Evolutionary conservation across 2,329 filamentous ascomycete genomes (phyloP), one percentile per base, ranked within the genome.

Genomic region (Hysterium pulicare): DNA sequence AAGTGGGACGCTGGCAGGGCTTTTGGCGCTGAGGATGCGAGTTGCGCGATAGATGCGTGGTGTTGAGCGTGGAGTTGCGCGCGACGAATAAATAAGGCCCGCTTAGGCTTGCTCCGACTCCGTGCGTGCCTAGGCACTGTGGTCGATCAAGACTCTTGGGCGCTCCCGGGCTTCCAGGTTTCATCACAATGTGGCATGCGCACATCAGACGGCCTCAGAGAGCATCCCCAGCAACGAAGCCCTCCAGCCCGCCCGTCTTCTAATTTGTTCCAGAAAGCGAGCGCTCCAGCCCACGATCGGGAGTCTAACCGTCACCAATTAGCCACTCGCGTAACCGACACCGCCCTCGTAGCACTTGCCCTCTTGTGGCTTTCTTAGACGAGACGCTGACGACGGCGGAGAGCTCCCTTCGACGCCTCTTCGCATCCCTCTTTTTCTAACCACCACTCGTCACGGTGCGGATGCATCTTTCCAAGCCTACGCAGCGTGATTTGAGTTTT

Each of bases 171-270:
- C 41, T 41, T 37, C 53, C 47, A 55, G 46, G 50, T 54, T 54
- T 38, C 50, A 55, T 63, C 45, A 46, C 44, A 41, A 49, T 51
- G 53, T 58, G 51, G 46, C 53, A 59, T 62, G 43, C 39, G 48
- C 47, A 36, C 51, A 35, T 36, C 45, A 22, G 16, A 5, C 4
- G 16, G 7, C 20, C 21, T 15, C 22, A 6, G 17, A 11, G 3
- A n/a, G 3, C 30, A n/a, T 17, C 10, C 13, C 22, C 35, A 9
- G 26, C n/a, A n/a, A 13, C 4, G 33, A 22, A 34, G 35, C 17
- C 9, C 8, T 41, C n/a, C 32, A 37, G 41, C 21, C 33, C 38
- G 15, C 5, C 42, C 10, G 26, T 42, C 42, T 26, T 22, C 44
- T 23, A 23, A 34, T 20, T 41, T 39, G 40, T 46, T 46, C 44